Evolutionary conservation across 345 rosid genomes (phyloP).

Genomic region (Fremontodendron californicum): DNA sequence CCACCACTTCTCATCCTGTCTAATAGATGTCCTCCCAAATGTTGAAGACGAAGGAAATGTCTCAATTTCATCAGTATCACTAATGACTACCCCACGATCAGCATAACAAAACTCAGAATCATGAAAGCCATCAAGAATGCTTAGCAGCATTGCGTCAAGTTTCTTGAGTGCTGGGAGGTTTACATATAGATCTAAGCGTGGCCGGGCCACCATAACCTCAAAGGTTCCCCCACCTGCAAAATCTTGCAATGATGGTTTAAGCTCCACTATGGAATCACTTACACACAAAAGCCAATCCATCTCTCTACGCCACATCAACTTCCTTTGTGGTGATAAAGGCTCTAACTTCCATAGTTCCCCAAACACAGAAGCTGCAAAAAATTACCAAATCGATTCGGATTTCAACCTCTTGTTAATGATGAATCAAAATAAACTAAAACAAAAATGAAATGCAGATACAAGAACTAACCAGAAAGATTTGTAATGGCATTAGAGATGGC

Average conservation of each 20-base stretch:
- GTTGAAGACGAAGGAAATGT: slow-evolving; percentile 37
- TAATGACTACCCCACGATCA: slow-evolving; percentile 72
- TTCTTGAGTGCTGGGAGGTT: slow-evolving; percentile 94
- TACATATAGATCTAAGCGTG: slow-evolving; percentile 77
- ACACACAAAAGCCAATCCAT: slow-evolving; percentile 89
- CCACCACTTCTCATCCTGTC: slow-evolving; percentile 96
- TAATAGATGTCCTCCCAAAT: slow-evolving; percentile 52
- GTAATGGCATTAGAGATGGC: slow-evolving; percentile 97
- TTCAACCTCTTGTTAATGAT: neutral
- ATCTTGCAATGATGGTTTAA: slow-evolving; percentile 81
- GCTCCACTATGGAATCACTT: slow-evolving; percentile 88
- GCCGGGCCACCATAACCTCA: slow-evolving; percentile 82
- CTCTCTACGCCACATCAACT: slow-evolving; percentile 86
- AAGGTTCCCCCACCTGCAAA: slow-evolving; percentile 87
- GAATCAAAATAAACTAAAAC: neutral
- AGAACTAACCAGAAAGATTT: slow-evolving; percentile 77
- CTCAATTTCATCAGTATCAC: slow-evolving; percentile 46
- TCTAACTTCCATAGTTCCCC: slow-evolving; percentile 94
- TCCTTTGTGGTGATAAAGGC: slow-evolving; percentile 70
- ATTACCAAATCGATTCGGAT: neutral
- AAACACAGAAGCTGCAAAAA: slow-evolving; percentile 81
- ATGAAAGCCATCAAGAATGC: slow-evolving; percentile 68
- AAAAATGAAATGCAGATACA: neutral
- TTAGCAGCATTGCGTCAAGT: slow-evolving; percentile 83
- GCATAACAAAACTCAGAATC: slow-evolving; percentile 80